Conservation (phyloP, 495 filamentous ascomycete species). For the Hapsidospora chrysogenum region DNA sequence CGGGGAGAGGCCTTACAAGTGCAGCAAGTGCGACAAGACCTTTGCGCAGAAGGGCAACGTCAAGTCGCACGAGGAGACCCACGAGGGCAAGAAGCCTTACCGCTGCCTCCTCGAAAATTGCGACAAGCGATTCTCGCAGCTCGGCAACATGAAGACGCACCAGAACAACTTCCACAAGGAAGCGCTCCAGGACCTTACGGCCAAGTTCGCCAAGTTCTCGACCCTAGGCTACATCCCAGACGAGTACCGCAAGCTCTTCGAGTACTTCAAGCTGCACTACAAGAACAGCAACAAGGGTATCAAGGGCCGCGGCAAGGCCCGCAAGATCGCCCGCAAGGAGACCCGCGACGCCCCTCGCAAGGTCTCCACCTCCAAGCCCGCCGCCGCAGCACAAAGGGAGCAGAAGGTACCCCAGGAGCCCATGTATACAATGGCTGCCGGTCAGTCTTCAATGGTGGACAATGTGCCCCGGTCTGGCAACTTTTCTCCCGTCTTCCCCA, state of each 20-base stretch:
- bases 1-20: constrained; percentile 56
- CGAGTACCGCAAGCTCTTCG: constrained; percentile 64
- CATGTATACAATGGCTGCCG: too few species aligned
- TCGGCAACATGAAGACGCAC: constrained; percentile 82
- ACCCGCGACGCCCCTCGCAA: too few species aligned
- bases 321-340: constrained; percentile 33
- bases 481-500: too few species aligned
- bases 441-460: too few species aligned
- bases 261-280: constrained; percentile 75
- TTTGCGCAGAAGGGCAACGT: constrained; percentile 85
- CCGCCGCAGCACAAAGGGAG: too few species aligned
- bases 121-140: constrained; percentile 65
- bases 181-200: constrained; percentile 54
- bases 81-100: constrained; percentile 57
- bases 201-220: constrained; percentile 49
- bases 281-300: constrained; percentile 98
- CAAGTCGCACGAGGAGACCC: constrained; percentile 63
- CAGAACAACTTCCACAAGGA: constrained; percentile 12
- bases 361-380: too few species aligned
- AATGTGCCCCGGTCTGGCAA: too few species aligned
- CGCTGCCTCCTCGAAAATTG: constrained; percentile 59
- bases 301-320: constrained; percentile 83
- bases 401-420: too few species aligned
- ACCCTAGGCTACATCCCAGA: constrained; percentile 44
- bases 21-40: constrained; percentile 62